phyloP scores from a whole-genome alignment of 306 rosid genomes.

The Quercus mongolica region DNA sequence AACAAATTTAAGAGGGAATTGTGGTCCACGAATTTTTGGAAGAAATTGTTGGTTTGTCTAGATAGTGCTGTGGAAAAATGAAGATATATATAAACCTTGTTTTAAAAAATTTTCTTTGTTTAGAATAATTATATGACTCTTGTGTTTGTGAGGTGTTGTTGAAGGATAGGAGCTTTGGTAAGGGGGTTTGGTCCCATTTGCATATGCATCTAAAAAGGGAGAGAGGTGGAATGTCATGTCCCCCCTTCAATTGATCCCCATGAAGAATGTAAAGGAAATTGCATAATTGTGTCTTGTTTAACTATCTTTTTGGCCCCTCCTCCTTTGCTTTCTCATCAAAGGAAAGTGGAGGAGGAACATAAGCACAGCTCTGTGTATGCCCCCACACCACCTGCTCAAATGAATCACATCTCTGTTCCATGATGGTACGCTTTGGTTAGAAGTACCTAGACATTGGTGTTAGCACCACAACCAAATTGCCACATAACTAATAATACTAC shows the following conservation, averaged over 20 bases:
- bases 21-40: constrained; percentile 59
- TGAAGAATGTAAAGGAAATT: constrained; percentile 55
- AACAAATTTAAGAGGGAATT: constrained; percentile 39
- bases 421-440: constrained; percentile 42
- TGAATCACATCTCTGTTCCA: constrained; percentile 26
- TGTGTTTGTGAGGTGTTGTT: constrained; percentile 31
- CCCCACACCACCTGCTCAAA: constrained; percentile 44
- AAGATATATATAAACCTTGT: constrained; percentile 15
- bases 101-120: background rate
- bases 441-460: constrained; percentile 41
- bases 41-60: constrained; percentile 43
- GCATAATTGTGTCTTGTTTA: constrained; percentile 67
- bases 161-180: constrained; percentile 35
- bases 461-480: constrained; percentile 32
- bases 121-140: constrained; percentile 30
- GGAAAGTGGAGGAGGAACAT: constrained; percentile 62
- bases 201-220: constrained; percentile 69
- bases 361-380: constrained; percentile 38
- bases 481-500: constrained; percentile 5
- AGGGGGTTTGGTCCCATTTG: constrained; percentile 46
- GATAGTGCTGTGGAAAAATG: constrained; percentile 49
- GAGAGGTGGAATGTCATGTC: constrained; percentile 64
- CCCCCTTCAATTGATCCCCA: constrained; percentile 55
- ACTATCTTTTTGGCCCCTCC: constrained; percentile 36
- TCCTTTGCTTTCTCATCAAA: constrained; percentile 25